Evolutionary conservation across 441 rosid genomes (phyloP).

Genomic region (Croton laevigatus): DNA sequence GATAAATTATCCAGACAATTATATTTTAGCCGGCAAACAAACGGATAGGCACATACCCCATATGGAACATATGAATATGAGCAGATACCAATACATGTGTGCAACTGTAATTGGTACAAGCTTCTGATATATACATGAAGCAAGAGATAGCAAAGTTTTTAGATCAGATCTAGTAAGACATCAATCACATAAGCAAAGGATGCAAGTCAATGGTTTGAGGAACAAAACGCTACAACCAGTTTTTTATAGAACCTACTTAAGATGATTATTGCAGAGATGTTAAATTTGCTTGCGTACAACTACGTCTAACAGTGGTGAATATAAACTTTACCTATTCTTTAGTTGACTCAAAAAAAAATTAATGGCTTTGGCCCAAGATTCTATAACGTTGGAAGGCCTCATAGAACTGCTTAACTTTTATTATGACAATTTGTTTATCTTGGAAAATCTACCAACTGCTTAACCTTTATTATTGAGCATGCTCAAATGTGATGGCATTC

Average conservation of each 20-base stretch:
- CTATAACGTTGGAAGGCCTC: background rate
- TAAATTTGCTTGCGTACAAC: background rate
- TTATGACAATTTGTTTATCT: background rate
- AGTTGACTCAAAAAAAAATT: background rate
- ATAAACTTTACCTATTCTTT: background rate
- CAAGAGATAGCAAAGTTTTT: too few relatives aligned
- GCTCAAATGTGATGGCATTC: background rate
- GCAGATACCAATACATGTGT: background rate
- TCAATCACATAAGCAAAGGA: too few relatives aligned
- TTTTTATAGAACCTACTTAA: too few relatives aligned
- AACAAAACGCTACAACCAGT: too few relatives aligned
- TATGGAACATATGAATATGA: background rate
- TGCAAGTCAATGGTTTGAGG: too few relatives aligned
- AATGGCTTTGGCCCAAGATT: background rate
- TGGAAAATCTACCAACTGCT: background rate
- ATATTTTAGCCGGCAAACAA: background rate
- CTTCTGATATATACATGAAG: too few relatives aligned
- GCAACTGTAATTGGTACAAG: too few relatives aligned
- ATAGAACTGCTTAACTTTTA: background rate
- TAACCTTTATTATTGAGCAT: background rate
- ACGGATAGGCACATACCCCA: background rate
- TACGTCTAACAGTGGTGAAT: background rate
- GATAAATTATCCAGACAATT: background rate
- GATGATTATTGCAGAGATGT: background rate
- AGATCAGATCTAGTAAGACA: too few relatives aligned